phyloP scores from a whole-genome alignment of 306 rosid species.

The Acacia melanoxylon region DNA sequence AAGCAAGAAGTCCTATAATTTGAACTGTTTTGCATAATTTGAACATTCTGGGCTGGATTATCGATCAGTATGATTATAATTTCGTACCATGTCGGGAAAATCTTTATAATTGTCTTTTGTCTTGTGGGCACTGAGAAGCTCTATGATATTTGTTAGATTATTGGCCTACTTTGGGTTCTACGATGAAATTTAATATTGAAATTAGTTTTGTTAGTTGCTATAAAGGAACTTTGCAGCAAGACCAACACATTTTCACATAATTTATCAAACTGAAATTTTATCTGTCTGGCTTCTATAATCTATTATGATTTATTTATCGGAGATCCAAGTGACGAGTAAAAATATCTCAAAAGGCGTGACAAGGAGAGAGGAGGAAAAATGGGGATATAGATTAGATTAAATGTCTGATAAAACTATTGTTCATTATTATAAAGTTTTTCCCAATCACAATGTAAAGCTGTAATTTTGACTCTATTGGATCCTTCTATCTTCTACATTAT shows the following conservation, averaged over 20 bases:
- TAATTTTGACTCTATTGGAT: not conserved
- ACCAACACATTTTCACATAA: not conserved
- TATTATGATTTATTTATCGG: conserved; percentile 2
- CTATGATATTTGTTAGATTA: conserved; percentile 5
- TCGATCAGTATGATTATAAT: not conserved
- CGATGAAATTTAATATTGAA: not conserved
- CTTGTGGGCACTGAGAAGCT: not conserved
- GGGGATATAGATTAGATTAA: not conserved
- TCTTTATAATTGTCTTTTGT: not conserved
- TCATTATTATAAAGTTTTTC: not conserved
- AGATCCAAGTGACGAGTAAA: not conserved
- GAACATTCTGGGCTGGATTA: conserved; percentile 13
- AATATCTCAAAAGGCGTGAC: not conserved
- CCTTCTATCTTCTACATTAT: conserved; percentile 6
- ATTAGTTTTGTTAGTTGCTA: not conserved
- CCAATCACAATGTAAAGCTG: not conserved
- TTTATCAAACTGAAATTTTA: conserved; percentile 3
- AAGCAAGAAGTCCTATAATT: not conserved
- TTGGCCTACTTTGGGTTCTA: conserved; percentile 23
- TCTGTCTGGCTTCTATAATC: conserved; percentile 5
- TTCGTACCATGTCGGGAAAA: conserved; percentile 1
- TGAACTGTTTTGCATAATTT: not conserved
- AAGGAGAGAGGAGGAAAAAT: not conserved
- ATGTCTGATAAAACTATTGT: not conserved
- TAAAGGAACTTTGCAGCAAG: not conserved